Percentiles rank a stretch among this genome's conserved stretches.
Evolutionary conservation across 805 yeast genomes (phyloP).

Genomic region (Candida michaelii): DNA sequence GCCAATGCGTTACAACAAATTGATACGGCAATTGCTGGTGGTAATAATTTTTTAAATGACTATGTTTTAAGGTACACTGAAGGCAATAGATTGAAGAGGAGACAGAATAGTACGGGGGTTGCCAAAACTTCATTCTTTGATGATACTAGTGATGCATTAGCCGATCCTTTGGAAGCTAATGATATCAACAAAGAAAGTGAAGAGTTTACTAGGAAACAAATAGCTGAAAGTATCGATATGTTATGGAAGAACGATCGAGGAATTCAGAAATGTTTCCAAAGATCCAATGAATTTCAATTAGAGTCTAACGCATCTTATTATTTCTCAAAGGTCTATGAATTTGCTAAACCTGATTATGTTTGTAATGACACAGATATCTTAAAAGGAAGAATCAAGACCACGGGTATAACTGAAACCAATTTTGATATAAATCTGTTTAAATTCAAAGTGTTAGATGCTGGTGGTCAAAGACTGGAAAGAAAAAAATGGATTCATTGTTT

Average conservation of each 20-base stretch:
- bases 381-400: constrained; percentile 89
- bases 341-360: constrained; percentile 61
- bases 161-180: background rate
- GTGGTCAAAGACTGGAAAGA: constrained; percentile 91
- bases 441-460: constrained; percentile 88
- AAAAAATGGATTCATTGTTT: constrained; percentile 95
- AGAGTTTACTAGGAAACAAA: constrained; percentile 40
- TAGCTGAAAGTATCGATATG: constrained; percentile 67
- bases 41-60: constrained; percentile 60
- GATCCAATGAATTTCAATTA: constrained; percentile 77
- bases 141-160: constrained; percentile 8
- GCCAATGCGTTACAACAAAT: constrained; percentile 61
- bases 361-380: constrained; percentile 84
- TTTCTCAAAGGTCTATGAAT: constrained; percentile 67
- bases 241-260: constrained; percentile 77
- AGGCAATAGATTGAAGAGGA: constrained; percentile 51
- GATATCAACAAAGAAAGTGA: constrained; percentile 12
- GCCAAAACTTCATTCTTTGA: constrained; percentile 23
- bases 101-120: constrained; percentile 53
- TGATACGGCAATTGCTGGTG: constrained; percentile 68
- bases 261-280: constrained; percentile 53
- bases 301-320: constrained; percentile 83
- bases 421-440: constrained; percentile 64
- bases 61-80: constrained; percentile 63
- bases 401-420: constrained; percentile 88